A percentile compares a stretch with the other conserved stretches of the same genome.
Conservation (phyloP, 108 stramenopile genomes). For the Cyclotella kingstonii region DNA sequence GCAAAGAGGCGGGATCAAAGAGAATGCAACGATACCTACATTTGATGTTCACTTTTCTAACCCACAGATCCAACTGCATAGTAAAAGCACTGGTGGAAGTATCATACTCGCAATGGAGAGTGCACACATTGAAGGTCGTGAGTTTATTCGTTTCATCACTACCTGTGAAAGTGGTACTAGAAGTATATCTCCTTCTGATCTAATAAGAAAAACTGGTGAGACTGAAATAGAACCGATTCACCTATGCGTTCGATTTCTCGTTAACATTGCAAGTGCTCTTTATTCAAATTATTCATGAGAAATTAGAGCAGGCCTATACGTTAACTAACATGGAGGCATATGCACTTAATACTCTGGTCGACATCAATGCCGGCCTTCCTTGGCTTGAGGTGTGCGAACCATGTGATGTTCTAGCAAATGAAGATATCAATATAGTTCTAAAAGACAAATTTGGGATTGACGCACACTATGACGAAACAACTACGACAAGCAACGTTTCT, state of each 20-base stretch:
- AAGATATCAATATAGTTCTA: not conserved
- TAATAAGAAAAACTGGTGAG: conserved; percentile 45
- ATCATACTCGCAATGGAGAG: conserved; percentile 51
- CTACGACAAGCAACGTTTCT: not conserved
- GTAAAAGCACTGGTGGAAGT: conserved; percentile 44
- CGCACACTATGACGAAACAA: not conserved
- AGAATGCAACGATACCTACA: conserved; percentile 38
- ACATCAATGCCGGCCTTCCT: conserved; percentile 43
- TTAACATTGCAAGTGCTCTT: not conserved
- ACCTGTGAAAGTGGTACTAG: conserved; percentile 9
- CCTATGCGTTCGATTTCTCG: not conserved
- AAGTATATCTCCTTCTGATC: conserved; percentile 24
- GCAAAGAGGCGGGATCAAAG: not conserved
- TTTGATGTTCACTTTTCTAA: conserved; percentile 55
- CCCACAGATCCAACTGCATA: conserved; percentile 55
- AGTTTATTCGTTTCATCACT: conserved; percentile 43
- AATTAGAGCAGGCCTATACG: conserved; percentile 24
- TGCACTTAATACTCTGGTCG: conserved; percentile 25
- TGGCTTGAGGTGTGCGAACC: conserved; percentile 50
- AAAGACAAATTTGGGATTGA: conserved; percentile 25
- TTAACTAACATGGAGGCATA: conserved; percentile 41
- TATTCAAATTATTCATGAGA: not conserved
- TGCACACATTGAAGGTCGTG: conserved; percentile 48
- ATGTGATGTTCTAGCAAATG: not conserved
- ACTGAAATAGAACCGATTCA: no score